These are phyloP conservation scores for Ottelia alismoides DNA, from an alignment of 106 monocot genomes.

Conservation along the genomic window DNA sequence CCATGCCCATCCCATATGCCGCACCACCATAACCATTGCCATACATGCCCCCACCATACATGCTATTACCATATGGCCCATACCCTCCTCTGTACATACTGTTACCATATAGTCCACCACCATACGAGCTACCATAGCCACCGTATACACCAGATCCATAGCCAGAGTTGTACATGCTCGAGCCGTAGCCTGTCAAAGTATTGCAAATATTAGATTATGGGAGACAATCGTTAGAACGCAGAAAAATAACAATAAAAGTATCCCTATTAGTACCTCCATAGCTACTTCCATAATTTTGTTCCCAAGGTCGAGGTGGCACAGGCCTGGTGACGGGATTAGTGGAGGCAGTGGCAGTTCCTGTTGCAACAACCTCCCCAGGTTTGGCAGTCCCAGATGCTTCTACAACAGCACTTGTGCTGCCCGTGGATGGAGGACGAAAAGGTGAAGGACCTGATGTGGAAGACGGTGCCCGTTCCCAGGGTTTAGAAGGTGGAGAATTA, in stretches of 20 bases:
- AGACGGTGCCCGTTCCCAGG: conserved; percentile 62
- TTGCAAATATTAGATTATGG: too few relatives aligned
- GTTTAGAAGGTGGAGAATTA: conserved; percentile 53
- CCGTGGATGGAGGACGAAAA: conserved; percentile 79
- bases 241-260: not conserved
- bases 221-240: too few relatives aligned
- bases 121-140: conserved; percentile 52
- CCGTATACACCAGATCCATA: conserved; percentile 46
- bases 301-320: conserved; percentile 83
- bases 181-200: too few relatives aligned
- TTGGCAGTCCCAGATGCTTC: conserved; percentile 90
- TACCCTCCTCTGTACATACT: conserved; percentile 45
- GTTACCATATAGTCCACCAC: conserved; percentile 49
- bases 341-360: conserved; percentile 12
- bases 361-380: conserved; percentile 93
- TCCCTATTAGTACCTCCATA: conserved; percentile 52
- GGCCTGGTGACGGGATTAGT: conserved; percentile 38
- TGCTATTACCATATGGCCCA: conserved; percentile 15
- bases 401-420: conserved; percentile 77
- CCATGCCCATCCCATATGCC: conserved; percentile 45
- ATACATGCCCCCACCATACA: conserved; percentile 56
- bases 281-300: conserved; percentile 55
- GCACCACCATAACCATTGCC: conserved; percentile 41
- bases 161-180: conserved; percentile 18
- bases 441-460: conserved; percentile 63